Conservation (phyloP, 176 grass and related monocot species). For the Bromus sterilis region DNA sequence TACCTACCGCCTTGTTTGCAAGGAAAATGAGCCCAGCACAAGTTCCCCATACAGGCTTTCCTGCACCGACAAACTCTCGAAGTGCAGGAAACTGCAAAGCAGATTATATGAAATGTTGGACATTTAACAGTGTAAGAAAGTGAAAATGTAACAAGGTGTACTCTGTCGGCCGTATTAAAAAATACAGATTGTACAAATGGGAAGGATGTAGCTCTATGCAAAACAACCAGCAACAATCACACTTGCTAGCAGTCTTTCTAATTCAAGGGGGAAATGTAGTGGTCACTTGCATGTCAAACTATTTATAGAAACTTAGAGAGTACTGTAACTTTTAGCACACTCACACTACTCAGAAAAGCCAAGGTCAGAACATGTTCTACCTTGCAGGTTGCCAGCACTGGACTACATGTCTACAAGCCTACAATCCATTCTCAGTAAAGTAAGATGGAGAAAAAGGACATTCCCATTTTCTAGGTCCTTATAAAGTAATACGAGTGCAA, state of each 20-base stretch:
- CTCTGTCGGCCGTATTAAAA: too few species aligned
- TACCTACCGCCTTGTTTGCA: conserved; percentile 83
- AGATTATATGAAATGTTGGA: conserved; percentile 21
- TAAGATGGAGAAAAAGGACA: neutral
- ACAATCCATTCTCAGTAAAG: neutral
- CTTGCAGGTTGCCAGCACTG: neutral
- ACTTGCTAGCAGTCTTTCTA: neutral
- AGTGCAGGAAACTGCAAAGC: conserved; percentile 78
- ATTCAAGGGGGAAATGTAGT: neutral
- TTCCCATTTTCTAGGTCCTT: neutral
- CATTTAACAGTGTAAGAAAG: neutral
- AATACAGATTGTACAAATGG: too few species aligned
- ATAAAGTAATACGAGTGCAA: neutral
- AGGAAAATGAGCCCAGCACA: conserved; percentile 97
- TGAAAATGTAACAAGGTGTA: neutral
- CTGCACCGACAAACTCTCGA: conserved; percentile 69
- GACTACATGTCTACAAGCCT: neutral
- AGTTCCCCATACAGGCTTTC: conserved; percentile 98
- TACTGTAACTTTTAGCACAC: neutral
- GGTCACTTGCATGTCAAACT: neutral
- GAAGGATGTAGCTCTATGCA: neutral
- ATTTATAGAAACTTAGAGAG: neutral
- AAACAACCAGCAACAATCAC: neutral
- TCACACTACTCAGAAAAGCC: neutral
- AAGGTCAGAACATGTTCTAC: neutral